These are phyloP conservation scores for Whalleya microplaca DNA, from an alignment of 2,329 filamentous ascomycete genomes.

Conservation along the genomic window DNA sequence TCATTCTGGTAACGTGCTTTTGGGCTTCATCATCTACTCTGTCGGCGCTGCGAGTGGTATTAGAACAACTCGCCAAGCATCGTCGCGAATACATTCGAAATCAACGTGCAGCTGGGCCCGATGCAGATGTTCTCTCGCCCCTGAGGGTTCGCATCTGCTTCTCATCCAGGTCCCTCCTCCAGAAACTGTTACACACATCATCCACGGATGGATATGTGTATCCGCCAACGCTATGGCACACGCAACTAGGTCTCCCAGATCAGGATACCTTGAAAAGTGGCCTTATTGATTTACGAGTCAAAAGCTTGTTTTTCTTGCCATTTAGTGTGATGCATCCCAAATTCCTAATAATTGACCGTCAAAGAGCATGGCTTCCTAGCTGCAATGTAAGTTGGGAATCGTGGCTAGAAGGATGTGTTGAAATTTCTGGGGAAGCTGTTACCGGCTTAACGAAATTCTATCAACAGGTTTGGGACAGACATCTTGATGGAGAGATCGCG, in stretches of 20 bases:
- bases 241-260: slow-evolving; percentile 65
- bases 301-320: slow-evolving; percentile 78
- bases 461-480: slow-evolving; percentile 65
- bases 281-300: slow-evolving; percentile 70
- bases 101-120: slow-evolving; percentile 19
- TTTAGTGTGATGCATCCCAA: slow-evolving; percentile 91
- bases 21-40: slow-evolving; percentile 72
- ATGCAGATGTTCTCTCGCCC: slow-evolving; percentile 22
- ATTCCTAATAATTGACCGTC: slow-evolving; percentile 74
- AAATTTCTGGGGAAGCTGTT: slow-evolving; percentile 66
- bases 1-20: slow-evolving; percentile 82
- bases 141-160: slow-evolving; percentile 75
- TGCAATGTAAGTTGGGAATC: slow-evolving; percentile 86
- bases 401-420: slow-evolving; percentile 83
- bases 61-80: slow-evolving; percentile 60
- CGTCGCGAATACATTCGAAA: slow-evolving; percentile 44
- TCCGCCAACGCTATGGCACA: slow-evolving; percentile 59
- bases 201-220: slow-evolving; percentile 66
- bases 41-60: slow-evolving; percentile 57
- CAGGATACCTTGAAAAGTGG: slow-evolving; percentile 53
- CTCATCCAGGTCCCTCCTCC: slow-evolving; percentile 71
- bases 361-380: slow-evolving; percentile 70
- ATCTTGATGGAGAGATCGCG: slow-evolving; percentile 19
- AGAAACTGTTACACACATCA: slow-evolving; percentile 76
- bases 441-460: slow-evolving; percentile 69